Conservation (phyloP, 805 yeast species). For the Metschnikowia lunata region DNA sequence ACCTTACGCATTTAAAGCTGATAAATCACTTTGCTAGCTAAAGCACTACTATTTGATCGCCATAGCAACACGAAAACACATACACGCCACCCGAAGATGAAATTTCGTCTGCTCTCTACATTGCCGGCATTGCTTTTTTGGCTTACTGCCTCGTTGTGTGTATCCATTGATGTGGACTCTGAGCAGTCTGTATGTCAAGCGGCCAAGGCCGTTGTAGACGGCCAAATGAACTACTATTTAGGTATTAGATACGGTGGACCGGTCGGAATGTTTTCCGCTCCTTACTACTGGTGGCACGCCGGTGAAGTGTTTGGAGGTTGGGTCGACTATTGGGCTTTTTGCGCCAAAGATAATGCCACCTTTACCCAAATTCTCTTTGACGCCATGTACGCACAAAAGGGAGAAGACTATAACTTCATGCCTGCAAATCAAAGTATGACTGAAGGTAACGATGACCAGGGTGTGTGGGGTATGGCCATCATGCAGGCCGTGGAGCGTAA, state of each 20-base stretch:
- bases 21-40: too few relatives aligned
- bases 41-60: too few relatives aligned
- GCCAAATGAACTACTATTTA: constrained; percentile 43
- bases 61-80: background rate
- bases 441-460: constrained; percentile 51
- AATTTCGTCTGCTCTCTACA: background rate
- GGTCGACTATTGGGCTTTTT: constrained; percentile 36
- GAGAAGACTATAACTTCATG: constrained; percentile 37
- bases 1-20: too few relatives aligned
- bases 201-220: constrained; percentile 30
- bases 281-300: constrained; percentile 53
- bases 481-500: constrained; percentile 46
- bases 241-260: constrained; percentile 42
- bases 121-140: constrained; percentile 1
- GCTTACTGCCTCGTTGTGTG: constrained; percentile 5
- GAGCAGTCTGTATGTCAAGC: constrained; percentile 40
- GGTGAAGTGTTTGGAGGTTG: constrained; percentile 50
- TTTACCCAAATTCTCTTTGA: constrained; percentile 27
- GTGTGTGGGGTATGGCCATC: constrained; percentile 48
- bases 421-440: constrained; percentile 45
- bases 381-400: constrained; percentile 43
- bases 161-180: constrained; percentile 33
- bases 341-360: constrained; percentile 32
- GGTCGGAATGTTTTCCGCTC: constrained; percentile 42
- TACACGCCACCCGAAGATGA: background rate